Base-by-base conservation (phyloP, 345 rosid species). In the Rhodamnia rubescens region DNA sequence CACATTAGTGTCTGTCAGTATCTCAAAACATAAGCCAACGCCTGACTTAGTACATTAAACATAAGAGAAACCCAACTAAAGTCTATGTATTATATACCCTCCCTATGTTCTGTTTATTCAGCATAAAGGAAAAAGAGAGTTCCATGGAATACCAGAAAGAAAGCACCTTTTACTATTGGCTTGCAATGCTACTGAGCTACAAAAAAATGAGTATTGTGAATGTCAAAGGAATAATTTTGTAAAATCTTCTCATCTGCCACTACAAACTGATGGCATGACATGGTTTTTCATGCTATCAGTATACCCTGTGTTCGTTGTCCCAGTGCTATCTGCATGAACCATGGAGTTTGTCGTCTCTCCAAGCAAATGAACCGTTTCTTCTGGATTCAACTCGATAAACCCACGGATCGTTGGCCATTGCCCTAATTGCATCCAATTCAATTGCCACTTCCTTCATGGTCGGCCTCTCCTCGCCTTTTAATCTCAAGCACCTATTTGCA, bases 371-470 rank as follows among this genome's bases (percentile, higher is more conserved):
- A 24, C 74, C 24, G 11, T 3, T 18, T 75, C 83, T 54, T 74
- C 52, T 2, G 12, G 44, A 27, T 85, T 78, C 36, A 22, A 5
- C 5, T 75, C 21, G 4, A 14, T 61, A 27, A 6, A 5, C 36
- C 36, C 9, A 59, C 2, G 36, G 36, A 13, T n/a, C 36, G 3
- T 32, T 74, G 0, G 36, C 55, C 32, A 42, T 75, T 81, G 64
- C 42, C 27, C 86, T 81, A 0, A 86, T 5, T 75, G 85, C 89
- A 74, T 83, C 84, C 40, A 90, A 16, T 44, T 89, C 89, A 54
- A 83, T 82, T 11, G 87, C 87, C 7, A 89, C 89, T 74, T 90
- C 92, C 81, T 84, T 87, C 90, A 87, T 91, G 51, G 10, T 61
- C 1, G 74, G 21, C 18, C 90, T 83, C 82, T 88, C 88, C 83